Evolutionary conservation across 495 filamentous ascomycete genomes (phyloP).

Genomic region (Oidiodendron maius): DNA sequence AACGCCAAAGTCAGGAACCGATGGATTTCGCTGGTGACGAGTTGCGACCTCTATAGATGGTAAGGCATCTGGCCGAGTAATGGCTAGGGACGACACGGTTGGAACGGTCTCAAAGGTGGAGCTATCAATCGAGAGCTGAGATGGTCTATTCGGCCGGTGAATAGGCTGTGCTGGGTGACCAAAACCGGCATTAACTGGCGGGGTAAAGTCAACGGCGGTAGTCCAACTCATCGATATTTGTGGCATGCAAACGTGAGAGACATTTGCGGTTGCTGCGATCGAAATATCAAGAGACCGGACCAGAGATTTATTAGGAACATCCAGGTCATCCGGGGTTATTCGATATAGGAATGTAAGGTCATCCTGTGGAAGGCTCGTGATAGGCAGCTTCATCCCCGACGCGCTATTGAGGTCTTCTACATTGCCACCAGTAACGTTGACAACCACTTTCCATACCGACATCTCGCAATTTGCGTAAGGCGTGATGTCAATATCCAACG

Average conservation of each 20-base stretch:
- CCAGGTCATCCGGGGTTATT: constrained; percentile 59
- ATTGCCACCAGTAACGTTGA: constrained; percentile 58
- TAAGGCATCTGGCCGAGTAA: constrained; percentile 46
- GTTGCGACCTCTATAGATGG: constrained; percentile 43
- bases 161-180: constrained; percentile 49
- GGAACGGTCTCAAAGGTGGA: constrained; percentile 32
- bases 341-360: constrained; percentile 82
- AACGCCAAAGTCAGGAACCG: constrained; percentile 58
- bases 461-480: constrained; percentile 73
- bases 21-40: constrained; percentile 40
- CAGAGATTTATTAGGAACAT: constrained; percentile 37
- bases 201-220: constrained; percentile 76
- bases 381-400: constrained; percentile 53
- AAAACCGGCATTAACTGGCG: constrained; percentile 52
- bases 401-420: constrained; percentile 61
- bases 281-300: constrained; percentile 48
- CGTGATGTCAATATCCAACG: constrained; percentile 83
- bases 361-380: constrained; percentile 71
- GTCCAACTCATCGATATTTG: constrained; percentile 74
- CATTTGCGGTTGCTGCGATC: constrained; percentile 57
- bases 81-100: constrained; percentile 26
- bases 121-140: constrained; percentile 48
- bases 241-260: constrained; percentile 63
- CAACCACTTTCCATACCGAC: constrained; percentile 57
- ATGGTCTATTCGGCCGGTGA: constrained; percentile 58